Conservation (phyloP, 805 yeast genomes). For the Nakazawaea siamensis region DNA sequence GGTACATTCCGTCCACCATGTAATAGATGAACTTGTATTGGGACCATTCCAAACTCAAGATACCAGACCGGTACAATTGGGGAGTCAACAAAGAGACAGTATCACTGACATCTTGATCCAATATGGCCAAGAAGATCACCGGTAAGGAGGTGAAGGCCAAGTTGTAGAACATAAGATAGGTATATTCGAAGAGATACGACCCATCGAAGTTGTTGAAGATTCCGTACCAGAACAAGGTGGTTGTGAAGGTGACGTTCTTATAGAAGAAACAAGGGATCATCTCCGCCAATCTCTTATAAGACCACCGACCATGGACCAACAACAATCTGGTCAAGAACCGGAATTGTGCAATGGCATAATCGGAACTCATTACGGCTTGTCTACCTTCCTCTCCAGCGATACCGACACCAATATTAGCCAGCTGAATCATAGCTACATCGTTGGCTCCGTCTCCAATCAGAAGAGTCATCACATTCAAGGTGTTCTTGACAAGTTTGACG, state of each 20-base stretch:
- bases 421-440: conserved; percentile 87
- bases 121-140: conserved; percentile 66
- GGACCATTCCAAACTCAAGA: conserved; percentile 64
- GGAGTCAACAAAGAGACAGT: conserved; percentile 66
- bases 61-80: conserved; percentile 67
- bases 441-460: conserved; percentile 89
- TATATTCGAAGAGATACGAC: conserved; percentile 68
- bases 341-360: conserved; percentile 80
- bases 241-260: conserved; percentile 68
- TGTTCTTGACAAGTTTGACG: conserved; percentile 66
- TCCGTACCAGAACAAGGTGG: conserved; percentile 77
- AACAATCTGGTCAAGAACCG: conserved; percentile 59
- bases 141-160: conserved; percentile 81
- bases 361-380: conserved; percentile 84
- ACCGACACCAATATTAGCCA: conserved; percentile 84
- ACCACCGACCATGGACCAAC: conserved; percentile 82
- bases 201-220: conserved; percentile 72
- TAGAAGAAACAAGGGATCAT: conserved; percentile 80
- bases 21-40: conserved; percentile 61
- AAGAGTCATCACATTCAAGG: conserved; percentile 72
- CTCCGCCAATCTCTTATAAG: conserved; percentile 72
- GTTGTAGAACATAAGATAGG: conserved; percentile 73
- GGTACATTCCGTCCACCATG: conserved; percentile 72
- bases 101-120: conserved; percentile 75
- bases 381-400: conserved; percentile 90